Conservation (phyloP, 2,329 filamentous ascomycete genomes). For the Aaosphaeria arxii region DNA sequence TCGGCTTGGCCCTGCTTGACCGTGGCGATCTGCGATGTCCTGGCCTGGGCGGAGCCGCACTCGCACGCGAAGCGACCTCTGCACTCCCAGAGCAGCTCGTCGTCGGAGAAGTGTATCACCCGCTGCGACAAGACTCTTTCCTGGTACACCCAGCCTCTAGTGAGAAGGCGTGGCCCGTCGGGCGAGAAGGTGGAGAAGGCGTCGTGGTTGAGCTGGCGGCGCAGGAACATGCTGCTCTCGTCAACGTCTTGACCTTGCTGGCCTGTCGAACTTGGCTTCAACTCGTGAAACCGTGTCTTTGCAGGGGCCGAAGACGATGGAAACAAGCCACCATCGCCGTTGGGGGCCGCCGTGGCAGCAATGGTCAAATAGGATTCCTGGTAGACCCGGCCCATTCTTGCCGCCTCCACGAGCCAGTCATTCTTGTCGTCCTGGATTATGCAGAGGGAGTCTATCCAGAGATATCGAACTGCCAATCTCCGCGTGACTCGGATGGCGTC, state of each 20-base stretch:
- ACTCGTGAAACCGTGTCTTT: no score
- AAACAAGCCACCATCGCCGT: no score
- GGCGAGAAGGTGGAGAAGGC: no score
- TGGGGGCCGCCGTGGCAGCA: not conserved
- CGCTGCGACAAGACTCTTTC: constrained; percentile 50
- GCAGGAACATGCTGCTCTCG: no score
- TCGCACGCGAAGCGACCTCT: not conserved
- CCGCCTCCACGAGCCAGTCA: constrained; percentile 37
- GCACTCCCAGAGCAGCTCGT: constrained; percentile 9
- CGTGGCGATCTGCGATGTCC: not conserved
- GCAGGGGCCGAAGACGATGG: no score
- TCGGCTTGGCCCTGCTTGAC: not conserved
- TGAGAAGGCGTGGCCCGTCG: not conserved
- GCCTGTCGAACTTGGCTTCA: no score
- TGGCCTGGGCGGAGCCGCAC: not conserved
- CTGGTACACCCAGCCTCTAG: constrained; percentile 23
- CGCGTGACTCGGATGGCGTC: not conserved
- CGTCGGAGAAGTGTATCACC: not conserved
- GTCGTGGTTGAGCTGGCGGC: no score
- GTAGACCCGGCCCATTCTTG: constrained; percentile 15
- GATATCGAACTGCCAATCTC: not conserved
- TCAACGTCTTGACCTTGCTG: no score
- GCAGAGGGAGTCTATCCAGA: not conserved
- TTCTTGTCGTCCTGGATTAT: constrained; percentile 27
- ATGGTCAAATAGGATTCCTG: not conserved